These are phyloP conservation scores for Alnus rubra DNA, from an alignment of 306 rosid species.

Conservation along the genomic window DNA sequence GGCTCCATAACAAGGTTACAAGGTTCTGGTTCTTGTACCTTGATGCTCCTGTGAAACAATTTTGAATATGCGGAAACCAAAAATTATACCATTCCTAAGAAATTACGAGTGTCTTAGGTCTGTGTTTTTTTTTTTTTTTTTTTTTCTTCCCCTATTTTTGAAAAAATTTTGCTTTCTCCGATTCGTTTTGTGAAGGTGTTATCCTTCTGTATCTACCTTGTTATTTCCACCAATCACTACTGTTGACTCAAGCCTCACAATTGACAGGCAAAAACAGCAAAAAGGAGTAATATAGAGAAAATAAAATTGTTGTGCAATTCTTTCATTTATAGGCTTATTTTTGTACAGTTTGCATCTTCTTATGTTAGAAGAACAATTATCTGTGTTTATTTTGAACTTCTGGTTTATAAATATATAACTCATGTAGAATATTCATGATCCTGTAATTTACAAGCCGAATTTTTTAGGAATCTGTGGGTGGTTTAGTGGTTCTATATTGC, in stretches of 20 bases:
- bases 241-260: conserved; percentile 35
- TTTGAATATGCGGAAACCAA: conserved; percentile 49
- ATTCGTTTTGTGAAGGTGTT: conserved; percentile 15
- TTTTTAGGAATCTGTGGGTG: background rate
- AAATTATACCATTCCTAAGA: conserved; percentile 36
- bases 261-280: conserved; percentile 13
- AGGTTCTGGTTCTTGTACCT: conserved; percentile 27
- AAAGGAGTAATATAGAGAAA: background rate
- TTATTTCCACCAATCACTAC: conserved; percentile 21
- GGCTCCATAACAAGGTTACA: conserved; percentile 65
- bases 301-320: conserved; percentile 18
- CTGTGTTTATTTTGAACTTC: background rate
- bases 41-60: conserved; percentile 46
- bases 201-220: conserved; percentile 30
- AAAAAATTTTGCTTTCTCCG: conserved; percentile 3
- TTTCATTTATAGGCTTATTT: background rate
- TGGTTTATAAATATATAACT: background rate
- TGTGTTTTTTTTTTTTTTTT: conserved; percentile 6
- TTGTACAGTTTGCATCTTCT: background rate
- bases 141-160: background rate
- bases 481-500: too few species aligned
- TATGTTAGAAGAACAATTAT: background rate
- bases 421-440: background rate
- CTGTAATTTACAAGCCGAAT: background rate
- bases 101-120: conserved; percentile 6